Evolutionary conservation across 2,329 filamentous ascomycete species (phyloP).

Genomic region (Kalmusia sp.): DNA sequence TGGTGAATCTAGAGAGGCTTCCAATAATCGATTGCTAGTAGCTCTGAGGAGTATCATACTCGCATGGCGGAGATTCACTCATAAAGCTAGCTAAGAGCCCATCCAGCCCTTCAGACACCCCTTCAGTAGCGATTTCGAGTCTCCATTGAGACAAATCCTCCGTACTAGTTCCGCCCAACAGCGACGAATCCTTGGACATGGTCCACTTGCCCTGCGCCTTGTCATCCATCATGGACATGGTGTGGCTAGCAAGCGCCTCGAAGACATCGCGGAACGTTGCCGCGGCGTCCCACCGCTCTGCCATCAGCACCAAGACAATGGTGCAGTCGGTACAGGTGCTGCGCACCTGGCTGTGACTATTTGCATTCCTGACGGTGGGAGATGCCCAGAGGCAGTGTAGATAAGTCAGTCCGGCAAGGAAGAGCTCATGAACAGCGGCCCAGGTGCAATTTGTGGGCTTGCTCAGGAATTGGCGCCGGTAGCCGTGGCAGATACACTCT

Average conservation of each 20-base stretch:
- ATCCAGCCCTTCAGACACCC: too few relatives aligned
- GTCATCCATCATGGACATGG: conserved; percentile 23
- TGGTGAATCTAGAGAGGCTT: too few relatives aligned
- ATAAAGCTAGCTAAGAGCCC: too few relatives aligned
- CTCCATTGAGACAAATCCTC: too few relatives aligned
- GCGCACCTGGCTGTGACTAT: conserved; percentile 25
- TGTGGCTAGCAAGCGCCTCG: conserved; percentile 18
- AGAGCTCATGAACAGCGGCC: conserved; percentile 44
- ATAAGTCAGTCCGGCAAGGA: conserved; percentile 46
- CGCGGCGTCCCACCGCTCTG: conserved; percentile 44
- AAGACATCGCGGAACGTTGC: conserved; percentile 43
- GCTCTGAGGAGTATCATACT: too few relatives aligned
- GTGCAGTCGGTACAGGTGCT: conserved; percentile 47
- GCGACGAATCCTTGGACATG: too few relatives aligned
- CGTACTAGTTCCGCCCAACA: too few relatives aligned
- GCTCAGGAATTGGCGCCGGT: conserved; percentile 34
- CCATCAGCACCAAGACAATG: conserved; percentile 45
- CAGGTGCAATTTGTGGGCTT: conserved; percentile 38
- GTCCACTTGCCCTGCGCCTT: too few relatives aligned
- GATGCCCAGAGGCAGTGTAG: conserved; percentile 43
- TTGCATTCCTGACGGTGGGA: conserved; percentile 12
- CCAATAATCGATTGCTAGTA: too few relatives aligned
- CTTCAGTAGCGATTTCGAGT: too few relatives aligned
- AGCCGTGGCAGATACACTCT: background rate
- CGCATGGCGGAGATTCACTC: too few relatives aligned